A percentile compares a stretch with the other conserved stretches of the same genome.
These are phyloP conservation scores for Plasmodium knowlesi DNA, from an alignment of 169 alveolate genomes.

Conservation along the genomic window DNA sequence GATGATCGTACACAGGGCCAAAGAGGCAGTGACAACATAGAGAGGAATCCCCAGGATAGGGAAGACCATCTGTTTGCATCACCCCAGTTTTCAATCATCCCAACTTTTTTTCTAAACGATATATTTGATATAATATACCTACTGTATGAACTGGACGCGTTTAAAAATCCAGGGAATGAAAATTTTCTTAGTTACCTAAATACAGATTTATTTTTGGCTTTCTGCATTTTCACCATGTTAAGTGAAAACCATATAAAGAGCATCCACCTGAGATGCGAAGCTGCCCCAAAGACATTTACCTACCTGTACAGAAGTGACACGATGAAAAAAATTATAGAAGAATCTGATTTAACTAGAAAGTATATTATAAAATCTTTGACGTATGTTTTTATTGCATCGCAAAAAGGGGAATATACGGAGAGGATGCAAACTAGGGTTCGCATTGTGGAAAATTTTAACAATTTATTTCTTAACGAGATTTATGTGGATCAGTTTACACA, in stretches of 20 bases:
- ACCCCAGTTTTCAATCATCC: slow-evolving; percentile 86
- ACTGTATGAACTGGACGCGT: slow-evolving; percentile 74
- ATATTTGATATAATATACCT: slow-evolving; percentile 80
- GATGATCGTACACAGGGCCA: not conserved
- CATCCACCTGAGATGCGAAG: slow-evolving; percentile 89
- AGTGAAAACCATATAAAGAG: slow-evolving; percentile 84
- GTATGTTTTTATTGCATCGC: slow-evolving; percentile 84
- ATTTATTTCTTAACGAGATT: slow-evolving; percentile 76
- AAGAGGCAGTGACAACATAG: not conserved
- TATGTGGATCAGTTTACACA: slow-evolving; percentile 81
- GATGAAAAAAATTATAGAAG: slow-evolving; percentile 64
- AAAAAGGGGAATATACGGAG: slow-evolving; percentile 85
- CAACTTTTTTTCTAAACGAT: slow-evolving; percentile 83
- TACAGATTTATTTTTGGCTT: slow-evolving; percentile 86
- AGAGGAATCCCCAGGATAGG: slow-evolving; percentile 4
- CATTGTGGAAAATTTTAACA: slow-evolving; percentile 82
- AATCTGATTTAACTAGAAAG: slow-evolving; percentile 73
- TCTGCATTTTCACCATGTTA: slow-evolving; percentile 86
- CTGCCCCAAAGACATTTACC: slow-evolving; percentile 80
- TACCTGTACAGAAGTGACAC: slow-evolving; percentile 77
- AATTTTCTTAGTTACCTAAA: slow-evolving; percentile 81
- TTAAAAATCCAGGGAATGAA: slow-evolving; percentile 75
- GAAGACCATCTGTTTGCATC: slow-evolving; percentile 61
- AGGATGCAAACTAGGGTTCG: slow-evolving; percentile 85
- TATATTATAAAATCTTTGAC: slow-evolving; percentile 85